These are phyloP conservation scores for Penicillium coprophilum DNA, from an alignment of 495 filamentous ascomycete species.

Conservation along the genomic window DNA sequence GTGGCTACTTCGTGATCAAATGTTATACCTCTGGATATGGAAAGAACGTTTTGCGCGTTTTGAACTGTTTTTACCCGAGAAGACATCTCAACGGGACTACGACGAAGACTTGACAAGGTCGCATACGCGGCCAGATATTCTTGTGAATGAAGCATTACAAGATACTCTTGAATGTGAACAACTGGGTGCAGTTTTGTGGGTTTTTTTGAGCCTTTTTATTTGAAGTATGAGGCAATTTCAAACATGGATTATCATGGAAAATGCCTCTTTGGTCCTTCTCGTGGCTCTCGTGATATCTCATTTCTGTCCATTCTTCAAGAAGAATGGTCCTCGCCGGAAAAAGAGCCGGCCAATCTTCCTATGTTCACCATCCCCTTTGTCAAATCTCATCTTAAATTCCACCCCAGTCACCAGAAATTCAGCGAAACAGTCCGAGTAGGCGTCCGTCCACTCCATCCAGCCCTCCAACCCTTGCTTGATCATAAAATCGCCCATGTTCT, in stretches of 20 bases:
- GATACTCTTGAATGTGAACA: too few relatives aligned
- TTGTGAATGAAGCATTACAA: not conserved
- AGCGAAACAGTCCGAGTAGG: not conserved
- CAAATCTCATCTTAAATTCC: not conserved
- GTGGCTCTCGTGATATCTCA: not conserved
- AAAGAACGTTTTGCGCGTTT: too few relatives aligned
- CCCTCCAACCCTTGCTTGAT: not conserved
- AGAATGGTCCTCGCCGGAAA: conserved; percentile 1
- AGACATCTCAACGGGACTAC: too few relatives aligned
- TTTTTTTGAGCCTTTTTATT: not conserved
- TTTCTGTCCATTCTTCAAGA: not conserved
- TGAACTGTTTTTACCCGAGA: too few relatives aligned
- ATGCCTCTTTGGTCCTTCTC: not conserved
- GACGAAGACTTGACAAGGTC: too few relatives aligned
- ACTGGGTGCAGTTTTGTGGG: too few relatives aligned
- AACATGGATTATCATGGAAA: not conserved
- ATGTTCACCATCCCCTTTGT: not conserved
- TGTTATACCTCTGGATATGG: too few relatives aligned
- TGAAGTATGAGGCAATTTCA: not conserved
- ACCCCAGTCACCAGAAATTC: not conserved
- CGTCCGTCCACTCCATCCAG: not conserved
- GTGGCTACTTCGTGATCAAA: too few relatives aligned
- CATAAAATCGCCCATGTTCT: not conserved
- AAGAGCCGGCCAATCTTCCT: not conserved
- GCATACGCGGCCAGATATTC: too few relatives aligned